These are phyloP conservation scores for Neonectria neomacrospora DNA, from an alignment of 2,329 filamentous ascomycete species.

Conservation along the genomic window DNA sequence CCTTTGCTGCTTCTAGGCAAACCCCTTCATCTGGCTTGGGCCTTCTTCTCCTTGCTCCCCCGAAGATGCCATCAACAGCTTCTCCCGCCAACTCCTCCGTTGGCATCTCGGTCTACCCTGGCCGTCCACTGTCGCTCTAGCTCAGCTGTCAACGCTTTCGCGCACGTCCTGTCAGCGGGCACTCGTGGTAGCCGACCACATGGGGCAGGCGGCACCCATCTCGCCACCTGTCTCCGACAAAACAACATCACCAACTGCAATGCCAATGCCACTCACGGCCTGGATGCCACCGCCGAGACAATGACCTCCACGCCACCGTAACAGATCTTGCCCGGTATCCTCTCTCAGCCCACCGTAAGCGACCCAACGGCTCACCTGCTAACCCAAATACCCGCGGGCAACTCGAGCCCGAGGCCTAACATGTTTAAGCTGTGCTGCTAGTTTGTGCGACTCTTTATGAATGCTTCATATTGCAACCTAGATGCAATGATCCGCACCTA, in stretches of 20 bases:
- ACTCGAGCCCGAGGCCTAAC: constrained; percentile 32
- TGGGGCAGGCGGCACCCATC: neutral
- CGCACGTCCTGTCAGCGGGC: neutral
- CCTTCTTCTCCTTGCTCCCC: neutral
- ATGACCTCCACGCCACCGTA: constrained; percentile 22
- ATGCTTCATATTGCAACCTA: constrained; percentile 38
- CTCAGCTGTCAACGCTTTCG: neutral
- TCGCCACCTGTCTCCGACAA: neutral
- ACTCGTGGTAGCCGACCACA: neutral
- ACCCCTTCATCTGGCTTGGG: neutral
- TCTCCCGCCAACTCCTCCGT: neutral
- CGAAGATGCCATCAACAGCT: neutral
- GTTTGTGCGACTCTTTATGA: constrained; percentile 35
- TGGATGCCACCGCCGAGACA: constrained; percentile 16
- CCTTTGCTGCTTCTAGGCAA: neutral
- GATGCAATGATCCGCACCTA: constrained; percentile 38
- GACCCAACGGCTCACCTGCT: constrained; percentile 35
- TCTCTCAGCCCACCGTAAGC: constrained; percentile 27
- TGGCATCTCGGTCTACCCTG: neutral
- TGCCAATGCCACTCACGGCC: neutral
- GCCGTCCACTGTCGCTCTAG: neutral
- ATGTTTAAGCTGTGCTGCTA: constrained; percentile 33
- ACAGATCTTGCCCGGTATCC: constrained; percentile 22
- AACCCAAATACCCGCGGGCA: constrained; percentile 32
- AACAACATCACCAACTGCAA: constrained; percentile 1